phyloP scores from a whole-genome alignment of 148 eudicot species.

The Chenopodium formosanum region DNA sequence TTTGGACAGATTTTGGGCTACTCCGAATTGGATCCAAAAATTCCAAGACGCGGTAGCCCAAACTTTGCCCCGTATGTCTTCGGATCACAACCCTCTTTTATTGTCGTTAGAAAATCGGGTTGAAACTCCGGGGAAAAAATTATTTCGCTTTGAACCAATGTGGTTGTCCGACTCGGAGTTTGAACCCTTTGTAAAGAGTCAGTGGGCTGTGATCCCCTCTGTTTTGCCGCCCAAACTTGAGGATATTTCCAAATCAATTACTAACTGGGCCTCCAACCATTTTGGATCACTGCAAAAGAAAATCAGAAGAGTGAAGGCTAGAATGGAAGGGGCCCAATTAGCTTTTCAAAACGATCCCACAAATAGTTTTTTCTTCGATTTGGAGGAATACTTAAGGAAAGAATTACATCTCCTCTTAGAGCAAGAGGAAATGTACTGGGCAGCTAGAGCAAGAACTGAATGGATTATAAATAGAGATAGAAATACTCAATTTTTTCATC shows the following conservation, averaged over 20 bases:
- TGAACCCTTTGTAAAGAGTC: no score
- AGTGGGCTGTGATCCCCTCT: not conserved
- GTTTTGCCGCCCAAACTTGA: not conserved
- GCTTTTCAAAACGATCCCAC: not conserved
- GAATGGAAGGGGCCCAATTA: not conserved
- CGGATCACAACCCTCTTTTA: not conserved
- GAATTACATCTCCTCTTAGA: not conserved
- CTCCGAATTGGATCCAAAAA: not conserved
- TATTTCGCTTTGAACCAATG: not conserved
- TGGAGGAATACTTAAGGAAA: not conserved
- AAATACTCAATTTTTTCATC: not conserved
- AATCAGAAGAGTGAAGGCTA: not conserved
- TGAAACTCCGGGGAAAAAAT: no score
- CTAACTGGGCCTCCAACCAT: not conserved
- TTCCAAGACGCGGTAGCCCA: not conserved
- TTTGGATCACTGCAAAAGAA: not conserved
- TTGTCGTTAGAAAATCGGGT: accelerated
- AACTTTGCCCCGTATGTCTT: no score
- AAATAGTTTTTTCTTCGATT: not conserved
- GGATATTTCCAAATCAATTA: accelerated
- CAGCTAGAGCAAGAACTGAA: not conserved
- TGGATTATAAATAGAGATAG: not conserved
- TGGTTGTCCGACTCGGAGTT: not conserved
- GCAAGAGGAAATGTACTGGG: not conserved
- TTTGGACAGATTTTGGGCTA: not conserved